Conservation (phyloP, 257 asterid genomes). For the Parsonsia alboflavescens region DNA sequence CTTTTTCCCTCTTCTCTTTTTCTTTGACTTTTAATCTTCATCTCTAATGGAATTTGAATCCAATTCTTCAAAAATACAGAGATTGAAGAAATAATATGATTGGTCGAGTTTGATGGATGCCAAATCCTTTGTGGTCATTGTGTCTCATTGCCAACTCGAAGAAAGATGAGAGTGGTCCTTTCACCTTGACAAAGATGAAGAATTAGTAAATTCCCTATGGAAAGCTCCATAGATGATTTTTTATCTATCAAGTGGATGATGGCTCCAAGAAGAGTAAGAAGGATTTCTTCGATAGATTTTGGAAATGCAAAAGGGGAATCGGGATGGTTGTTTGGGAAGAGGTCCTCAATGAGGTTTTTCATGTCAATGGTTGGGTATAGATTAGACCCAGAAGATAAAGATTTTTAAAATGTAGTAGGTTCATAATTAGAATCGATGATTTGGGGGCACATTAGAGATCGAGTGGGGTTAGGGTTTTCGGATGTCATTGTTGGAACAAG, state of each 20-base stretch:
- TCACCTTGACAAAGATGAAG: conserved; percentile 51
- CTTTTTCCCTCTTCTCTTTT: too few relatives aligned
- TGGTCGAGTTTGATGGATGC: conserved; percentile 80
- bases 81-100: conserved; percentile 80
- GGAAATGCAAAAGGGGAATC: conserved; percentile 39
- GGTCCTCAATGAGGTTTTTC: conserved; percentile 39
- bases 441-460: too few relatives aligned
- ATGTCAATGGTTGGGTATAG: conserved; percentile 51
- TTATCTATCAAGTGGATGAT: conserved; percentile 78
- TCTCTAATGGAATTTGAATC: conserved; percentile 47
- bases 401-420: too few relatives aligned
- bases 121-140: conserved; percentile 90
- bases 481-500: too few relatives aligned
- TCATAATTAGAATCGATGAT: too few relatives aligned
- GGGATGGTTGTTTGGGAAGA: conserved; percentile 30
- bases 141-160: conserved; percentile 55
- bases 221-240: conserved; percentile 87
- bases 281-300: conserved; percentile 38
- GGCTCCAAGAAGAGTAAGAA: conserved; percentile 64
- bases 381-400: conserved; percentile 37
- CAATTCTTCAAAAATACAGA: conserved; percentile 32
- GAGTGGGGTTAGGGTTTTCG: too few relatives aligned
- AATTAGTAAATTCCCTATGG: conserved; percentile 67
- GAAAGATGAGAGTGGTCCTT: conserved; percentile 54
- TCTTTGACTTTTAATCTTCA: conserved; percentile 30